Evolutionary conservation across 345 rosid species (phyloP).

Genomic region (Gossypium rotundifolium): DNA sequence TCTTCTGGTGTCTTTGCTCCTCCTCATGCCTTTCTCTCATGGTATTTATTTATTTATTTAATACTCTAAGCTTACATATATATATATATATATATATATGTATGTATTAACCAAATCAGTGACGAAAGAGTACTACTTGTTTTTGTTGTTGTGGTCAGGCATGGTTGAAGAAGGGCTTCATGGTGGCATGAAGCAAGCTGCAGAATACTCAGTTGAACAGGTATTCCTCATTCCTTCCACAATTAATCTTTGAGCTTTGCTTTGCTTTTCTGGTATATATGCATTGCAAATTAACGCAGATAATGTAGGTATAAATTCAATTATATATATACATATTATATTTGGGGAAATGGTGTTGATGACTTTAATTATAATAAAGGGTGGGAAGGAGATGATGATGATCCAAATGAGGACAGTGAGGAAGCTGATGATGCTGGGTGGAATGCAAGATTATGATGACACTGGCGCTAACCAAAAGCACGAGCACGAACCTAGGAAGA

Average conservation of each 20-base stretch:
- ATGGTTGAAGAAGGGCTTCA: conserved; percentile 30
- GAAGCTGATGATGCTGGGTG: conserved; percentile 48
- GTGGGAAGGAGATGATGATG: conserved; percentile 4
- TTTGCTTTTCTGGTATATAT: not conserved
- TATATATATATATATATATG: no score
- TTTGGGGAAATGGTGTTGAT: not conserved
- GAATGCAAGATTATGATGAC: conserved; percentile 49
- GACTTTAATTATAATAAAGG: conserved; percentile 14
- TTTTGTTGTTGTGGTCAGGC: conserved; percentile 5
- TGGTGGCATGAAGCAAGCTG: conserved; percentile 17
- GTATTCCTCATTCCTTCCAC: not conserved
- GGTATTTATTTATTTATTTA: conserved; percentile 13
- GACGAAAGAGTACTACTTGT: no score
- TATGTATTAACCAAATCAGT: not conserved
- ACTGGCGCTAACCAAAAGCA: conserved; percentile 60
- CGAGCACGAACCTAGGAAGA: conserved; percentile 60
- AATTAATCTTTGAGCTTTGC: not conserved
- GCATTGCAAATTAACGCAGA: not conserved
- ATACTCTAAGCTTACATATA: not conserved
- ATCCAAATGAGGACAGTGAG: conserved; percentile 19
- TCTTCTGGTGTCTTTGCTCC: conserved; percentile 34
- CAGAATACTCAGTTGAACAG: conserved; percentile 14
- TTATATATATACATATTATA: not conserved
- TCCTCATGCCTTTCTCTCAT: conserved; percentile 30
- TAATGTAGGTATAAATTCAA: not conserved